Base-by-base conservation (phyloP, 208 protist genomes). In the Crithidia bombi region DNA sequence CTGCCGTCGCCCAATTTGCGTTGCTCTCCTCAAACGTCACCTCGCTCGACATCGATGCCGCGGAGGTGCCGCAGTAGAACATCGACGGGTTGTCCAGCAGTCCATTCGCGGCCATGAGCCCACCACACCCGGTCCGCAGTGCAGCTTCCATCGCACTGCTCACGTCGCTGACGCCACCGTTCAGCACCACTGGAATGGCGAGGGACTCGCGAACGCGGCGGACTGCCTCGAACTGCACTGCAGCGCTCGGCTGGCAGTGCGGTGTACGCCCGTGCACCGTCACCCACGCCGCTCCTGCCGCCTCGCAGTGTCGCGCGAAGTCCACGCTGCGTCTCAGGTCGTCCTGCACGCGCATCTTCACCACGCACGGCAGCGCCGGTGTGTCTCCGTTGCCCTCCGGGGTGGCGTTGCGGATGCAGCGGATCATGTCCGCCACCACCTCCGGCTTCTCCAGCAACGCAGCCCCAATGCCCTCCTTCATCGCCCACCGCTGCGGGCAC, bases 401-500 rank as follows among this genome's bases (percentile, higher is more conserved):
- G 23, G 76, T 49, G 38, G 73, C 72, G 69, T 91, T 93, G 35
- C 81, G 79, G 26, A 95, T 77, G 52, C 72, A 81, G 23, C 64
- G 47, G 21, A 97, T 84, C 66, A 95, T 91, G 61, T 96, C 90
- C 26, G 75, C 74, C 19, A 97, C 89, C 5, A 85, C 44, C 63
- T 94, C 86, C 23, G 91, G 92, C 54, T 84, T 71, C 32, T 78
- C 70, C 15, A 97, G 74, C 39, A 98, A 81, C 6, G 77, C 74
- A 5, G 89, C 56, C 3, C 95, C 92, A 21, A 95, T 57, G 17
- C 88, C 85, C 25, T 93, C 90, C 43, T 87, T 71, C 61, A 96
- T 94, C 4, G 87, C 93, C 88, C 91, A 97, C 19, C 77, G 69
- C 80, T 98, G 96, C 46, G 96, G 96, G 62, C 96, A 98, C 10